Evolutionary conservation across 208 protist genomes (phyloP), one percentile per base, ranked within the genome.

Genomic region (Porcisia hertigi): DNA sequence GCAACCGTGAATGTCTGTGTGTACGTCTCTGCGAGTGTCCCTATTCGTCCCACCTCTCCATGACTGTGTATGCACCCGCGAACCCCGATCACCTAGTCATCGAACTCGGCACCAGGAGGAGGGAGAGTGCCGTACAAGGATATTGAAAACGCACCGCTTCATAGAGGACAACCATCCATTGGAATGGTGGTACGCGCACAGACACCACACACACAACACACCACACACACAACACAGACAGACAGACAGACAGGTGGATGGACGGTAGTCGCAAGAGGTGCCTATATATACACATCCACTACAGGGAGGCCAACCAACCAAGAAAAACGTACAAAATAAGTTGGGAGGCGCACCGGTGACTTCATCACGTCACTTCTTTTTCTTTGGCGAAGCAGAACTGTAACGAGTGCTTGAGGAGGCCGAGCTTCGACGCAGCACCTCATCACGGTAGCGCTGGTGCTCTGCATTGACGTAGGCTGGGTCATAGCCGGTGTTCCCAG

Each of bases 401-500:
- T 75, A 74, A 76, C 76, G 81, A 49, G 57, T 73, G 69, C 69
- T 66, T 6, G 87, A 82, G 39, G 84, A 86, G 20, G 84, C 41
- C 0, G 83, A 88, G 72, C 76, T 82, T 62, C 86, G 79, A 71
- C 87, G 87, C 64, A 93, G 73, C 12, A 95, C 39, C 53, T 88
- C 79, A 63, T 95, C 86, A 64, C 85, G 88, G 89, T 91, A 96
- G 58, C 80, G 76, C 23, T 86, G 84, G 78, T 97, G 93, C 76
- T 97, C 93, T 11, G 81, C 75, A 77, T 83, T 90, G 80, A 97
- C 77, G 85, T 96, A 97, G 55, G 92, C 91, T 12, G 88, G 86
- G 67, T 97, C 86, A 77, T 93, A 94, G 71, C 76, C 83, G 39
- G 83, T 80, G 57, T 83, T 80, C 47, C 81, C 84, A 16, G 86